These are phyloP conservation scores for Talaromyces borbonicus DNA, from an alignment of 495 filamentous ascomycete genomes.

Conservation along the genomic window DNA sequence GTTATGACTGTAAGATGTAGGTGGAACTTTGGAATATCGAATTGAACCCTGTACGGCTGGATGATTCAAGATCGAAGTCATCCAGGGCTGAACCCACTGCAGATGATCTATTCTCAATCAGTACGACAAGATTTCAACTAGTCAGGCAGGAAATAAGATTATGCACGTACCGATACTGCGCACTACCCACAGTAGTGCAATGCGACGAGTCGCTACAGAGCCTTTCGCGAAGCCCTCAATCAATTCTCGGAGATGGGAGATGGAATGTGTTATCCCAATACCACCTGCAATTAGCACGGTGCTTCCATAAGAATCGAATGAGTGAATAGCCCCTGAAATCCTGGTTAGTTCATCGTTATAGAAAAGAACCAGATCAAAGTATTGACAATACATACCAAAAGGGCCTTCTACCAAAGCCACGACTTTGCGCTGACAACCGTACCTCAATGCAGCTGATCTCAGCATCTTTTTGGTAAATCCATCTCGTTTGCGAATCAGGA, in stretches of 20 bases:
- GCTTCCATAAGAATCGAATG: constrained; percentile 43
- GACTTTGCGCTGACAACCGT: constrained; percentile 30
- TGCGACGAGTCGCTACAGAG: constrained; percentile 33
- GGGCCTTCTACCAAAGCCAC: constrained; percentile 46
- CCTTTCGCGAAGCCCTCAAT: constrained; percentile 29
- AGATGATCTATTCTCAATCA: constrained; percentile 27
- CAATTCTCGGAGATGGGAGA: constrained; percentile 43
- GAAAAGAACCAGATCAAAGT: neutral
- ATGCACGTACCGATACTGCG: constrained; percentile 29
- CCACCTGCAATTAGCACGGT: constrained; percentile 47
- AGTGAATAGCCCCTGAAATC: constrained; percentile 34
- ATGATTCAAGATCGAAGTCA: constrained; percentile 28
- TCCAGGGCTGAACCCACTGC: constrained; percentile 36
- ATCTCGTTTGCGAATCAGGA: constrained; percentile 44
- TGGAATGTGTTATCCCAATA: constrained; percentile 51
- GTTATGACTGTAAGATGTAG: constrained; percentile 9
- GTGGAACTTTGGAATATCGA: constrained; percentile 8
- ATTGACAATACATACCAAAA: constrained; percentile 31
- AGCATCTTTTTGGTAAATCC: constrained; percentile 45
- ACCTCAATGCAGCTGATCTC: constrained; percentile 29
- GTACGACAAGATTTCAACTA: neutral
- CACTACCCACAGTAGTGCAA: constrained; percentile 32
- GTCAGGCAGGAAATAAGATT: neutral
- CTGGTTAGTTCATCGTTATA: neutral
- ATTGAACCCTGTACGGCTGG: constrained; percentile 13